Evolutionary conservation across 2,329 filamentous ascomycete species (phyloP), one percentile per base, ranked within the genome.

Genomic region (Gremmenia infestans): DNA sequence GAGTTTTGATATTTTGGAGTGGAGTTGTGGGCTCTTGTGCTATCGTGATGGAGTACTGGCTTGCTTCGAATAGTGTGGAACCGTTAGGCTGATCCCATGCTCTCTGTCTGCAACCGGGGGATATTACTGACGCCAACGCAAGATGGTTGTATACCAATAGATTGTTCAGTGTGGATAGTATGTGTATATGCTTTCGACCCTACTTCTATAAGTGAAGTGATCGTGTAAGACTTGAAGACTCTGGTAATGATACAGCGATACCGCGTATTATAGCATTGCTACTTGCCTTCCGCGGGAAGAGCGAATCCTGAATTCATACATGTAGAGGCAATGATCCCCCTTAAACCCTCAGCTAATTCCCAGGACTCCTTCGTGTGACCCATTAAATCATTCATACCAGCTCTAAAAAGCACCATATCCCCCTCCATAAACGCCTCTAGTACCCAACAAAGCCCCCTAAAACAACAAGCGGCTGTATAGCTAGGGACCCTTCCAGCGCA

Each of bases 1-100:
- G 54, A 56, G 39, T 56, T 56, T 46, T 56, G 36, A 36, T n/a
- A 32, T 9, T 25, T 32, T 32, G 28, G 2, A 32, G 28, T 32
- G 8, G 28, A 32, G 28, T 32, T 32, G 8, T 32, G 28, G 28
- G 7, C 2, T 9, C 28, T 32, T 32, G 9, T 9, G 28, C 28
- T 42, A 19, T n/a, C 39, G 17, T 5, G 39, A 42, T 42, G 17
- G 37, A 42, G 14, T 9, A 9, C 14, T 9, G 11, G 17, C 37
- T 40, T 17, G 17, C 14, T 12, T 40, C 14, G 37, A 40, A 40
- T 14, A 5, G 37, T 40, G 14, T 22, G 5, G 14, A n/a, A 28
- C 8, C 9, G 8, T 28, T 40, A 40, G 37, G 3, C 37, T 15
- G 14, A 15, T 15, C 17, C 14, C 2, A 40, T 17, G 37, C 37